Conservation (phyloP, 768 basidiomycete genomes). For the Mrakia gelida region DNA sequence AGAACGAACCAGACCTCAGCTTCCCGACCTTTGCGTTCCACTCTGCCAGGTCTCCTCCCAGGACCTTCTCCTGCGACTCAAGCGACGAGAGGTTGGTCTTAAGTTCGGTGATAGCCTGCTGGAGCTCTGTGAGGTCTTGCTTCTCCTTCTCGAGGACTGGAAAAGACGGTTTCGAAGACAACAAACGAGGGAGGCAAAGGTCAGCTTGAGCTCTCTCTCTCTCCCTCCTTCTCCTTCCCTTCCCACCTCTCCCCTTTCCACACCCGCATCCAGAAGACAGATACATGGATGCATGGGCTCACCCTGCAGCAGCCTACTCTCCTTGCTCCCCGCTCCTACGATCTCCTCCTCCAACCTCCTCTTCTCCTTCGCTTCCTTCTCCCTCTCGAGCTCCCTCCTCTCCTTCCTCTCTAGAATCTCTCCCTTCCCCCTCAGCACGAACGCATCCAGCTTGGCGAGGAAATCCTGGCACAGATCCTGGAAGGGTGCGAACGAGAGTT, state of each 20-base stretch:
- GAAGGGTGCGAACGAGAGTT: conserved; percentile 29
- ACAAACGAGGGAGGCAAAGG: neutral
- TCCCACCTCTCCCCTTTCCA: neutral
- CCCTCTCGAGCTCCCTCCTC: conserved; percentile 26
- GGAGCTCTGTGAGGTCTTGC: conserved; percentile 23
- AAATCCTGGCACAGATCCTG: conserved; percentile 25
- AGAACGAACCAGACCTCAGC: conserved; percentile 10
- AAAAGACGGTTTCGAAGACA: neutral
- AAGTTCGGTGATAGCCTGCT: conserved; percentile 28
- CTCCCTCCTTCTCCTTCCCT: neutral
- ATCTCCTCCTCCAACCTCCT: conserved; percentile 31
- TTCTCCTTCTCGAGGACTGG: conserved; percentile 33
- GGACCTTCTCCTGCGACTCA: conserved; percentile 24
- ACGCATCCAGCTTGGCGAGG: conserved; percentile 30
- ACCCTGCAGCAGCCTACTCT: conserved; percentile 25
- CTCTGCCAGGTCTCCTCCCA: conserved; percentile 25
- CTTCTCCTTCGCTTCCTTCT: conserved; percentile 25
- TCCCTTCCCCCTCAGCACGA: conserved; percentile 31
- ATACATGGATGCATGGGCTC: neutral
- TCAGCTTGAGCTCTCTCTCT: neutral
- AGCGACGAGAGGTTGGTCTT: conserved; percentile 31
- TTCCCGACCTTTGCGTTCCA: conserved; percentile 26
- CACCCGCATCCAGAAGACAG: neutral
- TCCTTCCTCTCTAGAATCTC: conserved; percentile 33
- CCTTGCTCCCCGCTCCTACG: conserved; percentile 20